These are phyloP conservation scores for Arabis alpina DNA, from an alignment of 345 rosid genomes.

Conservation along the genomic window DNA sequence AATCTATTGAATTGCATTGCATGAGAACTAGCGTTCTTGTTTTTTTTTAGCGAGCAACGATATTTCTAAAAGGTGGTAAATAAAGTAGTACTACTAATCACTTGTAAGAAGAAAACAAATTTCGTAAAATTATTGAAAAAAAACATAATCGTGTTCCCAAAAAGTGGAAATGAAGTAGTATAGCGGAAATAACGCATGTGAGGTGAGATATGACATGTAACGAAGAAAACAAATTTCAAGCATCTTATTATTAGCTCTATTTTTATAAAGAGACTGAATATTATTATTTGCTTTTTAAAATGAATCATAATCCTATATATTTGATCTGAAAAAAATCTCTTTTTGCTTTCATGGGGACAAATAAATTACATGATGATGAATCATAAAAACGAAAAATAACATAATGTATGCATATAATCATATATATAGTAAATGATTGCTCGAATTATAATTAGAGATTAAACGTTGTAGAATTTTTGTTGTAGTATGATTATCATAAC, in stretches of 20 bases:
- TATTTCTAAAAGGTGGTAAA: too few species aligned
- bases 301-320: too few species aligned
- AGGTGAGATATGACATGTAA: background rate
- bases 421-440: too few species aligned
- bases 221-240: background rate
- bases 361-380: background rate
- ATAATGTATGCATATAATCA: too few species aligned
- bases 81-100: too few species aligned
- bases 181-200: conserved; percentile 5
- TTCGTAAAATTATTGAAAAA: background rate
- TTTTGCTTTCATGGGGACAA: background rate
- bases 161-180: background rate
- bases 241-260: background rate
- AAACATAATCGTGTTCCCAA: background rate
- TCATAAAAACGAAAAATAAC: background rate
- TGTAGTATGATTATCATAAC: too few species aligned
- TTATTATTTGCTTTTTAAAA: background rate
- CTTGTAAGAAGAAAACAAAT: background rate
- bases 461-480: too few species aligned
- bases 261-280: background rate
- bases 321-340: too few species aligned
- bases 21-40: too few species aligned
- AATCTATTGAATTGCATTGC: too few species aligned
- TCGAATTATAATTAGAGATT: too few species aligned
- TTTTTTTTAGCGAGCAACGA: too few species aligned